Evolutionary conservation across 2,329 filamentous ascomycete genomes (phyloP).

Genomic region (Apiospora kogelbergensis): DNA sequence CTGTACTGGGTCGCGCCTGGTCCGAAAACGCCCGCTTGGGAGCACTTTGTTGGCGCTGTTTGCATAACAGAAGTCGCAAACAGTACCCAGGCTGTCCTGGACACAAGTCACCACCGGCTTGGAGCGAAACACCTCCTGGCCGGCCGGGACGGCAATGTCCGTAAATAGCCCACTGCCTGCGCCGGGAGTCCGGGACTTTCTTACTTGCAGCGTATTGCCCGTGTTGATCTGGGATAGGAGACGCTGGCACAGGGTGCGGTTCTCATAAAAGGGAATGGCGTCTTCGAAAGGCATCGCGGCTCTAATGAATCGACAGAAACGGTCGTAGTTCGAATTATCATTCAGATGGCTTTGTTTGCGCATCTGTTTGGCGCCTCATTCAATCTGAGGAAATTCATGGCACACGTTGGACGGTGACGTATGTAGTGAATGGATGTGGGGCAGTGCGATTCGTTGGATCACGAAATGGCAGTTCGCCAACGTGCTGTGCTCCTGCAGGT

Average conservation of each 20-base stretch:
- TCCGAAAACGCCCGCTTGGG: constrained; percentile 8
- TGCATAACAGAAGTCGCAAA: constrained; percentile 11
- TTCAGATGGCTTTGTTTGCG: background rate
- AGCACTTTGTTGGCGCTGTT: background rate
- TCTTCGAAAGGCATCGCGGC: background rate
- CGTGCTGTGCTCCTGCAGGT: background rate
- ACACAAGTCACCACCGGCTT: background rate
- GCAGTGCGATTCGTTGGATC: background rate
- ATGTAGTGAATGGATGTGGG: background rate
- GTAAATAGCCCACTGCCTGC: constrained; percentile 8
- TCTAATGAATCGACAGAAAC: no score
- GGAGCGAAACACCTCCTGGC: constrained; percentile 7
- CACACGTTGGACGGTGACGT: background rate
- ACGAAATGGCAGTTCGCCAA: background rate
- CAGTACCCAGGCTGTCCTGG: constrained; percentile 3
- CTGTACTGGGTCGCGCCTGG: background rate
- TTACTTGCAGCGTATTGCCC: background rate
- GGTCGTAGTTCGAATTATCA: background rate
- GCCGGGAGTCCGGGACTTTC: background rate
- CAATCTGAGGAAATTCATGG: background rate
- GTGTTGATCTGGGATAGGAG: constrained; percentile 8
- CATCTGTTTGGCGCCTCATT: background rate
- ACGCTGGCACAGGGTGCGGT: background rate
- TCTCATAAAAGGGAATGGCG: background rate
- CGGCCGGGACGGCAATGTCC: background rate